phyloP scores from a whole-genome alignment of 73 alveolate genomes.

The Tetrahymena thermophila region DNA sequence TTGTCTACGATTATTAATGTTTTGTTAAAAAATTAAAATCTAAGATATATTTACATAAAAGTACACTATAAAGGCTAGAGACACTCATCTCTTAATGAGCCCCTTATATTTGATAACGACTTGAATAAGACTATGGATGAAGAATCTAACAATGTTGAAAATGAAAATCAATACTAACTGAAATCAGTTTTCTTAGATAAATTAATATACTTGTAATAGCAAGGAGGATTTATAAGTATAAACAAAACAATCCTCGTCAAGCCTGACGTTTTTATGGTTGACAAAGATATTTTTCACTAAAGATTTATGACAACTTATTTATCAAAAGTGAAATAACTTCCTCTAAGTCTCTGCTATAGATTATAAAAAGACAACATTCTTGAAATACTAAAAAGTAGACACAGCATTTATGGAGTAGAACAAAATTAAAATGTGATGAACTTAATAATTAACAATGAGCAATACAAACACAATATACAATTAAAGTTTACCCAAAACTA shows the following conservation, averaged over 20 bases:
- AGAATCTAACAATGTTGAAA: background rate
- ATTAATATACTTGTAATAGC: background rate
- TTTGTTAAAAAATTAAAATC: background rate
- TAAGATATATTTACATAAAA: background rate
- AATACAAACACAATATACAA: background rate
- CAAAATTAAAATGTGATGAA: background rate
- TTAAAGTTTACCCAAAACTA: background rate
- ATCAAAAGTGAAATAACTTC: background rate
- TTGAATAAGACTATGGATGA: background rate
- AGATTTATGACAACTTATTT: background rate
- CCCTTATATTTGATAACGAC: background rate
- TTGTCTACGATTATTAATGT: background rate
- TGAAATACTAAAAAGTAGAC: background rate
- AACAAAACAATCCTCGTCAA: background rate
- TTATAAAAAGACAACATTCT: background rate
- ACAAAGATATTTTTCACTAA: background rate
- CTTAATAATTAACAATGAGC: background rate
- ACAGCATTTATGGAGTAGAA: background rate
- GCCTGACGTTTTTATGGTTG: background rate
- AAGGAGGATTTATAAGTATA: background rate
- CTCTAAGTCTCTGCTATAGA: background rate
- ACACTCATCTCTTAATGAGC: background rate
- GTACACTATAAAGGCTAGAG: background rate
- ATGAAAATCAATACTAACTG: background rate
- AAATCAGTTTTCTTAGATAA: background rate